Conservation (phyloP, 331 rosid species). For the Pyrus hybrid region DNA sequence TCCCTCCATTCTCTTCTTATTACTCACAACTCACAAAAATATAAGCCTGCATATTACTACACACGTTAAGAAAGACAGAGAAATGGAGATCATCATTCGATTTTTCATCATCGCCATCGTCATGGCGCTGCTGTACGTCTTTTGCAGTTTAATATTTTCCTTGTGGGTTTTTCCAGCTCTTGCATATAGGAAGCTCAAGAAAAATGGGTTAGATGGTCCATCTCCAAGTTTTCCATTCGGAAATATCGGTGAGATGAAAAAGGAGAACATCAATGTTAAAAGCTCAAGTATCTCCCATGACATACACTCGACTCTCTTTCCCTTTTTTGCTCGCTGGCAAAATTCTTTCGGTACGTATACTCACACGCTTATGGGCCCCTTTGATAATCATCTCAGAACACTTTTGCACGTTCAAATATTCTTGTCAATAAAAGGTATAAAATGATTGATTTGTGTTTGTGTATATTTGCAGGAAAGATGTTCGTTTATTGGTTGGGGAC, state of each 20-base stretch:
- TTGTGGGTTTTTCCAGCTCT: conserved; percentile 59
- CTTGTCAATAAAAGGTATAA: not conserved
- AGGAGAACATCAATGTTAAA: conserved; percentile 3
- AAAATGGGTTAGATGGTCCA: conserved; percentile 72
- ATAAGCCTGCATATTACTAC: not conserved
- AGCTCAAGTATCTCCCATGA: conserved; percentile 32
- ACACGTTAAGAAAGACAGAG: not conserved
- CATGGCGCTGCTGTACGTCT: conserved; percentile 3
- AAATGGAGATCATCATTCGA: conserved; percentile 14
- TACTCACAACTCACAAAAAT: not conserved
- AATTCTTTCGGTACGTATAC: conserved; percentile 43
- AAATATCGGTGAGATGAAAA: conserved; percentile 55
- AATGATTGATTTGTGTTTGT: not conserved
- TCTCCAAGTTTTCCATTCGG: conserved; percentile 73
- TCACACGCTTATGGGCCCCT: too few relatives aligned
- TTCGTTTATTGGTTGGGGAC: conserved; percentile 84
- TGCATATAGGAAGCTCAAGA: conserved; percentile 36
- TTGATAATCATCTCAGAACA: too few relatives aligned
- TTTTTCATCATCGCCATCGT: not conserved
- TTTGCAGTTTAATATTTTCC: conserved; percentile 25
- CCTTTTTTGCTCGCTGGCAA: conserved; percentile 75
- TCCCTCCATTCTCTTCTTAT: not conserved
- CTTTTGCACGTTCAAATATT: too few relatives aligned
- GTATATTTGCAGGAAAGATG: conserved; percentile 48
- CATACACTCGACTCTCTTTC: conserved; percentile 60